Evolutionary conservation across 768 basidiomycete species (phyloP).

Genomic region (Calocera cornea): DNA sequence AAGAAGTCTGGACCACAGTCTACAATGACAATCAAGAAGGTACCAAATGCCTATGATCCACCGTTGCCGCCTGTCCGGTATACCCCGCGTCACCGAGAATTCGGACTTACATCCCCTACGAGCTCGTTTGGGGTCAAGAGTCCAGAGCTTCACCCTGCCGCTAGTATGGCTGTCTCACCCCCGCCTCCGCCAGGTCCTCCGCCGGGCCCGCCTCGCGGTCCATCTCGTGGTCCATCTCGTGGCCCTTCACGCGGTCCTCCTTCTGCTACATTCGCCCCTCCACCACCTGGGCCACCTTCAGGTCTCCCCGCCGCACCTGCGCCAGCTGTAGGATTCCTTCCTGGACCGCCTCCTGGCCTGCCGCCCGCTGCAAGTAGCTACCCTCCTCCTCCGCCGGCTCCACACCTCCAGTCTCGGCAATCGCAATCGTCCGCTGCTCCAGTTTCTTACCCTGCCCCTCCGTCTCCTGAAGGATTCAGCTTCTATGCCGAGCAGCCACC

Average conservation of each 20-base stretch:
- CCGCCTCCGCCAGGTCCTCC: conserved; percentile 18
- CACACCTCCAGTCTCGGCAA: background rate
- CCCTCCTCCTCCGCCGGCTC: background rate
- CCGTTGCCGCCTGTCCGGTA: conserved; percentile 40
- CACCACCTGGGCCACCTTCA: background rate
- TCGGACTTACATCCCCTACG: conserved; percentile 7
- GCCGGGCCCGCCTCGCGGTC: conserved; percentile 7
- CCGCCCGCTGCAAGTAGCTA: background rate
- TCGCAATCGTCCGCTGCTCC: conserved; percentile 6
- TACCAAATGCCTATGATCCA: conserved; percentile 63
- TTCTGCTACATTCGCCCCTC: background rate
- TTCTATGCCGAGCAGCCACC: conserved; percentile 4
- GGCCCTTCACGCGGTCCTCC: conserved; percentile 4
- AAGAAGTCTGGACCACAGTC: background rate
- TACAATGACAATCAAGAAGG: conserved; percentile 24
- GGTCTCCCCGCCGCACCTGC: background rate
- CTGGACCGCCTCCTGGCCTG: background rate
- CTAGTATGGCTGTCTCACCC: conserved; percentile 12
- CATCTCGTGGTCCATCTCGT: conserved; percentile 10
- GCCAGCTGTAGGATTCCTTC: too few species aligned
- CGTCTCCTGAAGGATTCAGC: background rate
- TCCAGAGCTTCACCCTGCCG: conserved; percentile 2
- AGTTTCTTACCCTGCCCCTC: background rate
- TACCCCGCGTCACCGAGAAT: conserved; percentile 5
- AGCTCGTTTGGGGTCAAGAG: background rate